Conservation (phyloP, 2,329 filamentous ascomycete species). For the Colletotrichum scovillei region DNA sequence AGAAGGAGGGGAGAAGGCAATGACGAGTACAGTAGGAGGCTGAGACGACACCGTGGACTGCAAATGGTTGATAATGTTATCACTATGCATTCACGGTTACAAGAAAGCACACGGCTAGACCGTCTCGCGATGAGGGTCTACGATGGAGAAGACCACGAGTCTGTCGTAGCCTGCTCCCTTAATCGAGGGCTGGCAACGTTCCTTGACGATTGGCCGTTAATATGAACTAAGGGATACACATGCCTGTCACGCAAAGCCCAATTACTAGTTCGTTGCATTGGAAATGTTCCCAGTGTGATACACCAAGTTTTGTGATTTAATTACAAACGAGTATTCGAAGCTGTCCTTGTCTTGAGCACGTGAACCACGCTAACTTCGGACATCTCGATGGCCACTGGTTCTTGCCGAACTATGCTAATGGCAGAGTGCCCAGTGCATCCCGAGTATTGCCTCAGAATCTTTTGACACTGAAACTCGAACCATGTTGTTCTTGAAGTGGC, state of each 20-base stretch:
- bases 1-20: conserved; percentile 7
- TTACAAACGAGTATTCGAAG: too few relatives aligned
- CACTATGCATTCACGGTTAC: conserved; percentile 38
- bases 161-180: conserved; percentile 43
- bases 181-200: conserved; percentile 39
- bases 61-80: conserved; percentile 43
- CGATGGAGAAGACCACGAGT: conserved; percentile 46
- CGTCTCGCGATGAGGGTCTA: conserved; percentile 39
- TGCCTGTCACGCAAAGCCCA: background rate
- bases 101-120: conserved; percentile 27
- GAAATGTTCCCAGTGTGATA: too few relatives aligned
- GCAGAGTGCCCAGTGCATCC: too few relatives aligned
- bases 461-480: background rate
- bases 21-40: conserved; percentile 27
- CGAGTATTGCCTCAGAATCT: background rate
- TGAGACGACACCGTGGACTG: conserved; percentile 40
- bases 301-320: too few relatives aligned
- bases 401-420: too few relatives aligned
- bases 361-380: too few relatives aligned
- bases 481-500: too few relatives aligned
- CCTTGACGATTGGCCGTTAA: conserved; percentile 34
- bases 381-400: too few relatives aligned
- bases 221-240: background rate
- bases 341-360: too few relatives aligned
- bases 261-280: background rate